Evolutionary conservation across 2,329 filamentous ascomycete species (phyloP), one percentile per base, ranked within the genome.

Genomic region (Chrysoporthe deuterocubensis): DNA sequence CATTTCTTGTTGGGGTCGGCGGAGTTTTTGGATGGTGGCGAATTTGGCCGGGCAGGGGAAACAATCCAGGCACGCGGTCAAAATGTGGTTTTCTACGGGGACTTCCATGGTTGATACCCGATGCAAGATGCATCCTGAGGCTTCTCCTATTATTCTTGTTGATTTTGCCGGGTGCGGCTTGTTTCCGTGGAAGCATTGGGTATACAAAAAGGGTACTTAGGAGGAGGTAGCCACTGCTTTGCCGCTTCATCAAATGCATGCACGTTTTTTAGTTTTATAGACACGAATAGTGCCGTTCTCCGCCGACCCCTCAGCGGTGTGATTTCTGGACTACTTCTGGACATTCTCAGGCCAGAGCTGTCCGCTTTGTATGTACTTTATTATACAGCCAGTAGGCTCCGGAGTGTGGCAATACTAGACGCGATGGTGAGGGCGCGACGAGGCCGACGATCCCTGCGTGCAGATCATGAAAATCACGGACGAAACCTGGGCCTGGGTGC

Each of bases 61-160:
- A 40, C 32, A 62, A 21, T 9, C 32, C 44, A 50, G 32, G 60
- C 48, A 26, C 40, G 56, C 34, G 56, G 34, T 52, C 43, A 60
- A 75, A 69, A 63, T 57, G 52, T 57, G 59, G 16, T 62, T 40
- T 68, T 70, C 48, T 46, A 62, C 48, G 57, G 54, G 57, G 50
- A 66, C 37, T 65, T 63, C 61, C 48, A 70, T 63, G 65, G 68
- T 68, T 70, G 68, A 70, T 70, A 70, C 68, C 68, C 68, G 68
- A 57, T 57, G 66, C 66, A 62, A 62, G 32, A 62, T 69, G 60
- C 54, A 54, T 66, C 62, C 43, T 63, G 64, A 58, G 44, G 67
- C 64, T 59, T 62, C 46, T 66, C 42, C 48, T 66, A 34, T 62
- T 42, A 52, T 21, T 37, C 11, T 21, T 40, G 11, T 42, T 26